These are phyloP conservation scores for Drechslera avenae DNA, from an alignment of 2,329 filamentous ascomycete genomes.

Conservation along the genomic window DNA sequence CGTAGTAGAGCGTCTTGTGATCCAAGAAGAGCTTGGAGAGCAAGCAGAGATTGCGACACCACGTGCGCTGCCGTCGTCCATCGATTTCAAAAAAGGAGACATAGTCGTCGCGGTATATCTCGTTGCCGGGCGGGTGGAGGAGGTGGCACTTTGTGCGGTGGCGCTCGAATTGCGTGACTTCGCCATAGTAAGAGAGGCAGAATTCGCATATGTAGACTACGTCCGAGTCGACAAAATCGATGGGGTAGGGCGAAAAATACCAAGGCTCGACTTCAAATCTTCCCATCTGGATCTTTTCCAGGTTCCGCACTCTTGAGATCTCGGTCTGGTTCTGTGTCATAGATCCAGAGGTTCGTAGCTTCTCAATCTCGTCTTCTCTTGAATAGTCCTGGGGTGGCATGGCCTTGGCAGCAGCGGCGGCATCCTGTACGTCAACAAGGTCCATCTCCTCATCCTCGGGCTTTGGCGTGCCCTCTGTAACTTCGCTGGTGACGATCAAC, in stretches of 20 bases:
- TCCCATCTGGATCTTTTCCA: conserved; percentile 93
- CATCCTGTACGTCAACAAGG: conserved; percentile 58
- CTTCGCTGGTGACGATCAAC: conserved; percentile 54
- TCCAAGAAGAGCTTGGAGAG: conserved; percentile 96
- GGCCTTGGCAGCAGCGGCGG: conserved; percentile 60
- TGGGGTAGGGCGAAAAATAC: conserved; percentile 98
- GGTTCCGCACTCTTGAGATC: conserved; percentile 92
- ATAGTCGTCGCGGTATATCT: conserved; percentile 94
- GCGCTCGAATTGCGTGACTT: conserved; percentile 78
- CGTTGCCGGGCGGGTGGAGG: conserved; percentile 92
- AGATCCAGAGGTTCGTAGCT: conserved; percentile 88
- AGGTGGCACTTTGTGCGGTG: conserved; percentile 90
- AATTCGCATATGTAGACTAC: conserved; percentile 97
- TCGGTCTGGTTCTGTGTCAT: conserved; percentile 99
- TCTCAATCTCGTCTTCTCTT: conserved; percentile 92
- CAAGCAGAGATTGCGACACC: conserved; percentile 94
- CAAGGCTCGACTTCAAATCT: conserved; percentile 90
- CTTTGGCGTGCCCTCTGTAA: conserved; percentile 55
- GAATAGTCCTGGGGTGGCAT: conserved; percentile 63
- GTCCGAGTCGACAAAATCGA: conserved; percentile 84
- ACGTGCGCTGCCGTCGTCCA: conserved; percentile 88
- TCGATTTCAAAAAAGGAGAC: conserved; percentile 98
- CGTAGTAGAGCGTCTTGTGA: conserved; percentile 98
- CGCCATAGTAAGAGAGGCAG: conserved; percentile 88
- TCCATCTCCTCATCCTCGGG: conserved; percentile 59